Evolutionary conservation across 345 rosid genomes (phyloP), one percentile per base, ranked within the genome.

Genomic region (Diplotaxis tenuifolia): DNA sequence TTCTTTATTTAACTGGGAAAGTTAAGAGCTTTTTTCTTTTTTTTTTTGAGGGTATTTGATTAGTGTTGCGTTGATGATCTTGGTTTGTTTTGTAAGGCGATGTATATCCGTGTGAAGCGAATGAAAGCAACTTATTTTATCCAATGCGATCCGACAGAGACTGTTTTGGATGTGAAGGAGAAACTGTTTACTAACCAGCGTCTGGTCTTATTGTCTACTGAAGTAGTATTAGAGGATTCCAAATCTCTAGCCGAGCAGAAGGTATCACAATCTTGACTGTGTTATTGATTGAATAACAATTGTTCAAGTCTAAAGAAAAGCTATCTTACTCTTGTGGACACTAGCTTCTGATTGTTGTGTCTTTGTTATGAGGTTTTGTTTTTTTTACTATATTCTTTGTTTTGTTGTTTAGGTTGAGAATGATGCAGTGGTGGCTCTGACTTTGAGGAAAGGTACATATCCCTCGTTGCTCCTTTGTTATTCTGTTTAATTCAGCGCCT

Each of bases 61-160:
- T 50, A 9, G 31, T 50, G 3, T n/a, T n/a, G 49, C 29, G 50
- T 72, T 42, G 40, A 67, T 60, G n/a, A n/a, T n/a, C n/a, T n/a
- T n/a, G n/a, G n/a, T n/a, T 72, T 77, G 65, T 66, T 25, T 60
- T 42, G 50, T 81, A n/a, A 91, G 96, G 97, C 91, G 52, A 92
- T 90, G 96, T 88, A 88, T 77, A 92, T 92, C n/a, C 88, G 97
- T 62, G 89, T 95, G 67, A 95, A 95, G 82, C 91, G 89, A 45
- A 76, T 73, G 80, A 95, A 90, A 84, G 83, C 89, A 9, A 92
- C 97, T 34, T 92, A 87, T 82, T 95, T 95, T 71, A 78, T 95
- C 81, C 89, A 83, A 27, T 95, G 96, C 67, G 97, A 88, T 52
- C 89, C 96, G 21, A 90, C 96, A 21, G 99, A 87, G 86, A 87